A percentile compares a stretch with the other conserved stretches of the same genome.
Evolutionary conservation across 2,329 filamentous ascomycete genomes (phyloP).

Genomic region (Fusarium tricinctum): DNA sequence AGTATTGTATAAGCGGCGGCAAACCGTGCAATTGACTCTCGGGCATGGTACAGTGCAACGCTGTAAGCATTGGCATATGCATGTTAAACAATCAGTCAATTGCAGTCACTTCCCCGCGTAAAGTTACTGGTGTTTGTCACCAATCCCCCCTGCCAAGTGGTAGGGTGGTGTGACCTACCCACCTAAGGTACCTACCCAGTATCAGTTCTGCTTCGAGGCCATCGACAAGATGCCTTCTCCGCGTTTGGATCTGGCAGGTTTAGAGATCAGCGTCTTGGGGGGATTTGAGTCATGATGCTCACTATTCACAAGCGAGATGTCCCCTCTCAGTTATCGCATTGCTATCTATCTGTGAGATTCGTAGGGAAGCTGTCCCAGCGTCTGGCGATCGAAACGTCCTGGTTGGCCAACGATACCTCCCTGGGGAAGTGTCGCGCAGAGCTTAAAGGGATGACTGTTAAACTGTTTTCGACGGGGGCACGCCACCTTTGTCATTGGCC

Average conservation of each 20-base stretch:
- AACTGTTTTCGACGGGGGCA: slow-evolving; percentile 3
- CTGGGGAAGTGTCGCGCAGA: slow-evolving; percentile 1
- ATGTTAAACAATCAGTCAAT: slow-evolving; percentile 15
- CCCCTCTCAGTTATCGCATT: background rate
- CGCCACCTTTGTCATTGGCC: slow-evolving; percentile 45
- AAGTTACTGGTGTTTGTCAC: slow-evolving; percentile 29
- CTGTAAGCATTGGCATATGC: slow-evolving; percentile 24
- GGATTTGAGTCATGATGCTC: slow-evolving; percentile 33
- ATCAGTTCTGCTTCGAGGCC: slow-evolving; percentile 14
- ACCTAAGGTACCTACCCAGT: slow-evolving; percentile 16
- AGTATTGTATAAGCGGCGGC: background rate
- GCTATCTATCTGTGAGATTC: slow-evolving; percentile 5
- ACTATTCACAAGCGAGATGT: slow-evolving; percentile 24
- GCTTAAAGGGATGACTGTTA: slow-evolving; percentile 6
- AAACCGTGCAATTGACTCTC: slow-evolving; percentile 11
- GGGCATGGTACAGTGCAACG: no score
- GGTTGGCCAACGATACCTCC: slow-evolving; percentile 21
- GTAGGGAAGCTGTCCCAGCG: slow-evolving; percentile 1
- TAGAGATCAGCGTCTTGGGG: slow-evolving; percentile 30
- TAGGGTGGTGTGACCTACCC: slow-evolving; percentile 34
- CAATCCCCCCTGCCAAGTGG: slow-evolving; percentile 43
- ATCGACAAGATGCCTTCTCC: slow-evolving; percentile 29
- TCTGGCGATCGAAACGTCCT: slow-evolving; percentile 35
- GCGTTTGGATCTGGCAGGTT: slow-evolving; percentile 16
- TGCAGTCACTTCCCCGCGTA: slow-evolving; percentile 30